Evolutionary conservation across 805 yeast genomes (phyloP), one percentile per base, ranked within the genome.

Genomic region (Nakazawaea ambrosiae): DNA sequence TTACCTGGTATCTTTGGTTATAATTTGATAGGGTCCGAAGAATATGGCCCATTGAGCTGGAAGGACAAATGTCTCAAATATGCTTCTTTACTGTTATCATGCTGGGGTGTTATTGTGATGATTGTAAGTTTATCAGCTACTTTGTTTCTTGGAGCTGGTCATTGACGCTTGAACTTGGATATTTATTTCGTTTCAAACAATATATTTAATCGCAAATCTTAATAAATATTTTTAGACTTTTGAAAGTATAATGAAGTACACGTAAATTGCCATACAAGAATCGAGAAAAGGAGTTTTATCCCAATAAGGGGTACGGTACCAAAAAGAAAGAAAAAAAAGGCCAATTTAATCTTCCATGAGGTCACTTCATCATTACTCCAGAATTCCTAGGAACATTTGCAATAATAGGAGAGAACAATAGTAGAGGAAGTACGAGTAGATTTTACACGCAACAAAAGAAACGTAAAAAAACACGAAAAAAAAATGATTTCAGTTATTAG

Each of bases 1-100:
- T 66, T 88, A 33, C 97, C 97, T 0, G 96, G 96, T 0, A 61
- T 86, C 17, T 86, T 88, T 53, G 95, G 90, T 3, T 86, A 73
- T 59, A 78, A 73, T 48, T 65, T 88, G 42, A 71, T 84, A 37
- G 81, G 76, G n/a, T 60, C 73, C 4, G 70, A 65, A 15, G 19
- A 42, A 39, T 25, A n/a, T 12, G 31, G 34, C 9, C 49, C 54
- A 11, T 5, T 31, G 6, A 27, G 24, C 14, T 11, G 12, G 16
- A 19, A 15, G 12, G 69, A 66, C 17, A 45, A 36, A 16, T 20
- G 54, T 5, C 52, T 71, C 37, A 72, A 70, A 47, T 55, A 53
- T 36, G 61, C 66, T n/a, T 76, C 87, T 17, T 54, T 81, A 42
- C 63, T 60, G 0, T 65, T 88, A 48, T 63, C 71, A 1, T 43